A percentile compares a stretch with the other conserved stretches of the same genome.
Evolutionary conservation across 257 asterid genomes (phyloP).

Genomic region (Scutellaria galericulata): DNA sequence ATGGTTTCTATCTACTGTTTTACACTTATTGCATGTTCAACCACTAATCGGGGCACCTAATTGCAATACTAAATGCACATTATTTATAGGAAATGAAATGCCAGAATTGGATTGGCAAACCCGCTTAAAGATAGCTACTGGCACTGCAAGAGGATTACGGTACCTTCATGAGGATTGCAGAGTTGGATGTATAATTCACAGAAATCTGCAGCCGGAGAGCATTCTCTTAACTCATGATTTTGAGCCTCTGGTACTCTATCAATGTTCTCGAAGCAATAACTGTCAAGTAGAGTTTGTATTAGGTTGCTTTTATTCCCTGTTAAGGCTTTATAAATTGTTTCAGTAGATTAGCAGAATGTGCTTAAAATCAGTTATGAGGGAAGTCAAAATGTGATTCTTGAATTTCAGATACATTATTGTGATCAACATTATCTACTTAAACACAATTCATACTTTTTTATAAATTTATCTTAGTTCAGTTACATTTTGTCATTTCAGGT

Average conservation of each 20-base stretch:
- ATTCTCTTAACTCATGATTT: slow-evolving; percentile 89
- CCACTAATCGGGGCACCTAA: slow-evolving; percentile 14
- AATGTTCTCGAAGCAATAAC: slow-evolving; percentile 23
- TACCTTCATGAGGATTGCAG: slow-evolving; percentile 97
- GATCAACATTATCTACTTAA: no score
- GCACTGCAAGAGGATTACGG: slow-evolving; percentile 92
- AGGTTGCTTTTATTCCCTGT: no score
- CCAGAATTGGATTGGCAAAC: slow-evolving; percentile 63
- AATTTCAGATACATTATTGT: no score
- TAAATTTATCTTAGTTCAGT: not conserved
- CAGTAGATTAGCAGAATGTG: no score
- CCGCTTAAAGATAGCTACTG: slow-evolving; percentile 78
- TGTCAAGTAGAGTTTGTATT: slow-evolving; percentile 3
- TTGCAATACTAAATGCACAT: not conserved
- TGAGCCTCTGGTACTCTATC: slow-evolving; percentile 74
- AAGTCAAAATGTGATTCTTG: not conserved
- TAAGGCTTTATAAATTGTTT: no score
- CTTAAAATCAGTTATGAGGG: no score
- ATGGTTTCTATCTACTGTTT: not conserved
- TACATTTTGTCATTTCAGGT: slow-evolving; percentile 53
- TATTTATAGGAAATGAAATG: slow-evolving; percentile 56
- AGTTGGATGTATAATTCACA: slow-evolving; percentile 84
- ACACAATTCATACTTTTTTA: no score
- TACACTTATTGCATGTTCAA: not conserved
- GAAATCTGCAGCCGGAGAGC: slow-evolving; percentile 78